Percentiles rank a stretch among this genome's conserved stretches.
Conservation (phyloP, 164 flowering plant genomes). For the Annona cherimola region DNA sequence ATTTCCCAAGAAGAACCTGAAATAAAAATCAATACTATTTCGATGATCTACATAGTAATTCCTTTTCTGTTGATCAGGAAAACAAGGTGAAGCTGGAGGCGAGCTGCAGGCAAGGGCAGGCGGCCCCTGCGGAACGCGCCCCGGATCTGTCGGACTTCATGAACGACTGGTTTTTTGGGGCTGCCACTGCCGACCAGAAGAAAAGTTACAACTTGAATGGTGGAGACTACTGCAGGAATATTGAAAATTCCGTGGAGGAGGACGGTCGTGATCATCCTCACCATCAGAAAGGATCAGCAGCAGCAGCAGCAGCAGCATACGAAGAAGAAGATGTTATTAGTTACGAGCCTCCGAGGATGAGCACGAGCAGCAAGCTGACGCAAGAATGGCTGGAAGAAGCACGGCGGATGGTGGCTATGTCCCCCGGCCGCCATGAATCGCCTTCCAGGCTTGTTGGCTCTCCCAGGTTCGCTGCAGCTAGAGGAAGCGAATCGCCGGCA, state of each 20-base stretch:
- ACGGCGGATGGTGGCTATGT: conserved; percentile 51
- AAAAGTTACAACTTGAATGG: conserved; percentile 33
- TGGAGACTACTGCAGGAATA: neutral
- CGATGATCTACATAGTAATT: neutral
- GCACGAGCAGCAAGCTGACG: conserved; percentile 37
- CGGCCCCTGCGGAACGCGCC: conserved; percentile 17
- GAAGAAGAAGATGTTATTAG: conserved; percentile 20
- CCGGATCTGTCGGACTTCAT: conserved; percentile 66
- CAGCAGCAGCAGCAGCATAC: no score
- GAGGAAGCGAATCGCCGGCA: conserved; percentile 13
- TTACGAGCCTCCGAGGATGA: conserved; percentile 27
- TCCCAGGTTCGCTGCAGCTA: conserved; percentile 44
- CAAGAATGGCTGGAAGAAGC: conserved; percentile 79
- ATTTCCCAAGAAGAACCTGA: neutral
- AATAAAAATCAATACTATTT: neutral
- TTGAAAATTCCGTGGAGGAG: neutral
- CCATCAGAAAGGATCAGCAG: no score
- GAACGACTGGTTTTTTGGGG: conserved; percentile 62
- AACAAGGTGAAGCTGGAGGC: conserved; percentile 15
- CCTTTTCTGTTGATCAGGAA: conserved; percentile 4
- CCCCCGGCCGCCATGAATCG: conserved; percentile 46
- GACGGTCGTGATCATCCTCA: neutral
- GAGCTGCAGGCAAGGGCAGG: conserved; percentile 20
- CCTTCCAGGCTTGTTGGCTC: conserved; percentile 50
- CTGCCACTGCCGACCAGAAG: conserved; percentile 8